Conservation (phyloP, 331 rosid species). For the Malus hybrid region DNA sequence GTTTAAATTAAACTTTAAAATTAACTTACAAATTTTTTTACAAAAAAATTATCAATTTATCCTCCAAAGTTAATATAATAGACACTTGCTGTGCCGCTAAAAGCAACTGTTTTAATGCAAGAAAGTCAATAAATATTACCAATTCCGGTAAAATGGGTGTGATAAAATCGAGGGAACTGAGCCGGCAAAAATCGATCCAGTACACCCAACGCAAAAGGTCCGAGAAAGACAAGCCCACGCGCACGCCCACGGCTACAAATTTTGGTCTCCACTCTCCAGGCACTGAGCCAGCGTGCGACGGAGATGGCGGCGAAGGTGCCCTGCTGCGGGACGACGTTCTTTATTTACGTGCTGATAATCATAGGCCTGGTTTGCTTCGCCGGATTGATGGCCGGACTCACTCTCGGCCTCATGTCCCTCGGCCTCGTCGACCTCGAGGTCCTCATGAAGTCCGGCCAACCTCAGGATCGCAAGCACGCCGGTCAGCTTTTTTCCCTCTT, state of each 20-base stretch:
- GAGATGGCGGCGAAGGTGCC: conserved; percentile 52
- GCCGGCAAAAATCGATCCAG: not conserved
- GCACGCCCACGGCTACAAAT: not conserved
- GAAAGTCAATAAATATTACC: too few species aligned
- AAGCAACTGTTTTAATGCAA: too few species aligned
- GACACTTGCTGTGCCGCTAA: too few species aligned
- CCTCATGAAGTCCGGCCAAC: conserved; percentile 92
- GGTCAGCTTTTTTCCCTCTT: conserved; percentile 14
- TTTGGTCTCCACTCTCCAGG: not conserved
- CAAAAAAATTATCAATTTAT: fast-evolving
- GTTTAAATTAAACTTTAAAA: too few species aligned
- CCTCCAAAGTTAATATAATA: not conserved
- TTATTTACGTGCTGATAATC: conserved; percentile 37
- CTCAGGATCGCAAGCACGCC: conserved; percentile 85
- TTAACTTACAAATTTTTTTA: too few species aligned
- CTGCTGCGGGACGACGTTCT: conserved; percentile 66
- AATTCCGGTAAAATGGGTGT: not conserved
- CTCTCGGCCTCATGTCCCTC: conserved; percentile 93
- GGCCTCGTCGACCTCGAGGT: conserved; percentile 98
- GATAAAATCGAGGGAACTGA: conserved; percentile 3
- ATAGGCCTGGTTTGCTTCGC: conserved; percentile 74
- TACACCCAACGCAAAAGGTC: not conserved
- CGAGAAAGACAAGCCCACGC: not conserved
- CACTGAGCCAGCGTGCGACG: not conserved
- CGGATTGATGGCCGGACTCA: conserved; percentile 95